Conservation (phyloP, 768 basidiomycete genomes). For the Lactarius vividus region DNA sequence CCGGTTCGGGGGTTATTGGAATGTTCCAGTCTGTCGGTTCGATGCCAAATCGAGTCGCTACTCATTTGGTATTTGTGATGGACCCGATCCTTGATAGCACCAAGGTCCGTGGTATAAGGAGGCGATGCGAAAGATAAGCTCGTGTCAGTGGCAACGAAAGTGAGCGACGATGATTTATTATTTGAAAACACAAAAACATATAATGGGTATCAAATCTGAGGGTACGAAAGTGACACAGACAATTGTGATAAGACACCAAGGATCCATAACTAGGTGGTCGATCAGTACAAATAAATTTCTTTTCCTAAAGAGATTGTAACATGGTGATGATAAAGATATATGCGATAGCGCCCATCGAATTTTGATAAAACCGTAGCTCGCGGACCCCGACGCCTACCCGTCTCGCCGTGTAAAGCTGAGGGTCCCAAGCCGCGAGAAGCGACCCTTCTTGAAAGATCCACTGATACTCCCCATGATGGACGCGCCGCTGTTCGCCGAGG, state of each 20-base stretch:
- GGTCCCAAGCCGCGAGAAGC: constrained; percentile 76
- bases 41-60: too few species aligned
- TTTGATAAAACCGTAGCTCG: too few species aligned
- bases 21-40: too few species aligned
- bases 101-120: too few species aligned
- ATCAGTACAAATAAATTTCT: constrained; percentile 14
- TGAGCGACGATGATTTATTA: too few species aligned
- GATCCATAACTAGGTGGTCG: background rate
- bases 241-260: background rate
- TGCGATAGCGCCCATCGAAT: too few species aligned
- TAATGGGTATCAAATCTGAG: constrained; percentile 13
- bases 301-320: background rate
- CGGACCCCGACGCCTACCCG: constrained; percentile 21
- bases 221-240: background rate
- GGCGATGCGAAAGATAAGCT: too few species aligned
- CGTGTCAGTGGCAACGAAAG: too few species aligned
- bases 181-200: background rate
- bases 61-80: too few species aligned
- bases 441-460: constrained; percentile 67
- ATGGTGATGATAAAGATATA: constrained; percentile 7
- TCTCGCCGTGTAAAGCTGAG: constrained; percentile 60
- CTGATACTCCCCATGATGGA: constrained; percentile 64
- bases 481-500: constrained; percentile 43
- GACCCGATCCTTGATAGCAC: too few species aligned
- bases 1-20: too few species aligned